These are phyloP conservation scores for Plantago elongata DNA, from an alignment of 257 asterid genomes.

Conservation along the genomic window DNA sequence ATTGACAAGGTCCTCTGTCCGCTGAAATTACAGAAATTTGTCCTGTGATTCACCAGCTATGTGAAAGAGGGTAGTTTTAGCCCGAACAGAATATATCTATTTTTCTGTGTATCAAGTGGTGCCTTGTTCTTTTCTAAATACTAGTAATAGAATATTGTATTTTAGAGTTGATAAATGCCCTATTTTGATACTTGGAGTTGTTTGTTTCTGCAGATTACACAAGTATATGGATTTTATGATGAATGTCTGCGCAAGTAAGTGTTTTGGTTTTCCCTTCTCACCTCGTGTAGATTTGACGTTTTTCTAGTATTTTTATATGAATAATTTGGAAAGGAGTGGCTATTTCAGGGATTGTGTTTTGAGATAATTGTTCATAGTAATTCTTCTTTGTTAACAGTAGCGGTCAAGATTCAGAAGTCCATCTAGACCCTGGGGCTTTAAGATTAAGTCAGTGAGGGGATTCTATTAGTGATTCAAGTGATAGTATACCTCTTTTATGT, in stretches of 20 bases:
- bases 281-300: constrained; percentile 3
- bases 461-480: background rate
- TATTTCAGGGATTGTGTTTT: background rate
- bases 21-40: background rate
- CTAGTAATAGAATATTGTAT: background rate
- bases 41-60: background rate
- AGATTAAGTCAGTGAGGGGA: background rate
- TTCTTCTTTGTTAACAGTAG: background rate
- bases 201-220: constrained; percentile 58
- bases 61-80: background rate
- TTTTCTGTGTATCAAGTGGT: too few relatives aligned
- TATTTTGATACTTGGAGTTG: constrained; percentile 11
- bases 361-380: background rate
- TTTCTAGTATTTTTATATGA: constrained; percentile 15
- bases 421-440: background rate
- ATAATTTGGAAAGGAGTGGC: background rate
- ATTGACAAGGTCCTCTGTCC: background rate
- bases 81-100: background rate
- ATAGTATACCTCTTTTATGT: too few relatives aligned
- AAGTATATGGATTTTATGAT: constrained; percentile 83
- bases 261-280: constrained; percentile 12
- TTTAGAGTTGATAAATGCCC: background rate
- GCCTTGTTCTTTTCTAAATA: too few relatives aligned
- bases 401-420: background rate
- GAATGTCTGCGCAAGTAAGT: constrained; percentile 87